Evolutionary conservation across 176 grass and related monocot species (phyloP), one percentile per base, ranked within the genome.

Genomic region (Bonia amplexicaulis): DNA sequence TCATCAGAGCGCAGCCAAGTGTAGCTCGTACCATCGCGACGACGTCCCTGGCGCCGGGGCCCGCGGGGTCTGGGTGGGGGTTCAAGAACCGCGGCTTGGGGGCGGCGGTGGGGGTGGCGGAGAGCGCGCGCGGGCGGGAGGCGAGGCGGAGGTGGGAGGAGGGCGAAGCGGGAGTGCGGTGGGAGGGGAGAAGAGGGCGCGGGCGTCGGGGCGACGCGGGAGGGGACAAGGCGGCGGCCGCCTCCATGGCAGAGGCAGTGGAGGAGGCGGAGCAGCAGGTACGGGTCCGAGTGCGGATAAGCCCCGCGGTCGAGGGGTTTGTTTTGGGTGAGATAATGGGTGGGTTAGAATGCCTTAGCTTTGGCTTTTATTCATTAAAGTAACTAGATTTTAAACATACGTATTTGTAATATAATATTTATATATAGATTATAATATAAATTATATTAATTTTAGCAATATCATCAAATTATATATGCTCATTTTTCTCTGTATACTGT

Each of bases 211-310:
- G 55, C 80, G 45, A 88, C 85, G 39, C 70, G 49, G 37, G 70
- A 81, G 61, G 52, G 71, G 73, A 88, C 80, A 88, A 17, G 42
- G 59, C 68, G 65, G 81, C 68, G 82, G 82, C 79, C 44, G 88
- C 89, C 89, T 87, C 84, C 89, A 90, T 87, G 74, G 79, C 59
- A 17, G 74, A 49, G 64, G 19, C 64, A n/a, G 77, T 42, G 53
- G 67, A 37, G 16, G 80, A 12, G 37, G 63, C 37, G 20, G 63
- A 42, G 58, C 15, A 8, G 74, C 13, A 37, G 73, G 57, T 12
- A 66, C 69, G 40, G 76, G 69, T 52, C 64, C 71, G 53, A 71
- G 44, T 70, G 53, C 88, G 78, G 88, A 90, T 90, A 90, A 90
- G 84, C 37, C 85, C 66, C 14, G 80, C 55, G 13, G 64, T 33